phyloP scores from a whole-genome alignment of 495 filamentous ascomycete species.

The Trichoderma reesei region DNA sequence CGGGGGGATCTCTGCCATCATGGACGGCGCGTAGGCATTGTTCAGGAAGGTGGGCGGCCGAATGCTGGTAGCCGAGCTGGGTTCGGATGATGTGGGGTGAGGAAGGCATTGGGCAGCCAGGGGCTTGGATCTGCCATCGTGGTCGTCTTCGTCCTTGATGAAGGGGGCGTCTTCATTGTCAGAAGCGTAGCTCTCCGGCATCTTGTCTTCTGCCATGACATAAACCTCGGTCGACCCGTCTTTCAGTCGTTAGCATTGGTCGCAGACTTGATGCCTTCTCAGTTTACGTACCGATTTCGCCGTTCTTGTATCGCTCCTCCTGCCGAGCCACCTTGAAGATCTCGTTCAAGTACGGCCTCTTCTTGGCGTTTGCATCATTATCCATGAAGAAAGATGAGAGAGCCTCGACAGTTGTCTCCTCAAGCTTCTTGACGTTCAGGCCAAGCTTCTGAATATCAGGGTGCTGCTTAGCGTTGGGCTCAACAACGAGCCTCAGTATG shows the following conservation, averaged over 20 bases:
- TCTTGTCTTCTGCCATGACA: slow-evolving; percentile 28
- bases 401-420: slow-evolving; percentile 35
- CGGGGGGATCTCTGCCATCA: slow-evolving; percentile 21
- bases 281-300: slow-evolving; percentile 47
- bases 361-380: slow-evolving; percentile 33
- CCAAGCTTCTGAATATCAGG: slow-evolving; percentile 26
- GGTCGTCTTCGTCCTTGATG: slow-evolving; percentile 21
- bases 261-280: not conserved
- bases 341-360: slow-evolving; percentile 45
- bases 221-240: slow-evolving; percentile 30
- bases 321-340: slow-evolving; percentile 56
- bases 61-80: slow-evolving; percentile 24
- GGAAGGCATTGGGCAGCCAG: slow-evolving; percentile 20
- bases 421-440: slow-evolving; percentile 35
- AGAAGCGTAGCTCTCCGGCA: slow-evolving; percentile 20
- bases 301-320: slow-evolving; percentile 51
- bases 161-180: slow-evolving; percentile 24
- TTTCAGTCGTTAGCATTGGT: slow-evolving; percentile 10
- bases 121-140: slow-evolving; percentile 19
- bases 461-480: slow-evolving; percentile 32
- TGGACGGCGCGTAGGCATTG: slow-evolving; percentile 19
- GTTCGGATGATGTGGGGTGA: slow-evolving; percentile 19
- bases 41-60: slow-evolving; percentile 20
- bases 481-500: slow-evolving; percentile 49
- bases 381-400: slow-evolving; percentile 36